A percentile compares a stretch with the other conserved stretches of the same genome.
Evolutionary conservation across 805 yeast species (phyloP).

Genomic region (Pichia kluyveri): DNA sequence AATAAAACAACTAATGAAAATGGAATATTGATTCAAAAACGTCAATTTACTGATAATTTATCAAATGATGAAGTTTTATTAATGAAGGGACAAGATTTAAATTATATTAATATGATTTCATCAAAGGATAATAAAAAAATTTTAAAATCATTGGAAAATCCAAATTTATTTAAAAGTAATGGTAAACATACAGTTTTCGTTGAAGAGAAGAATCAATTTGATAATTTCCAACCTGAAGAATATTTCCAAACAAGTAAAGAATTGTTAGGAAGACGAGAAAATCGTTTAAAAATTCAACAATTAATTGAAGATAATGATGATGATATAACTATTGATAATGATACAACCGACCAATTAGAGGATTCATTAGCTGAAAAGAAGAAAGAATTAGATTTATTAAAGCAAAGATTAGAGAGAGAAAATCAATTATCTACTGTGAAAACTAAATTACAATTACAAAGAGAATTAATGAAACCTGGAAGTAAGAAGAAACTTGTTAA

Average conservation of each 20-base stretch:
- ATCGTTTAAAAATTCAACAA: slow-evolving; percentile 58
- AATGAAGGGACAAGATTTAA: slow-evolving; percentile 84
- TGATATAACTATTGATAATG: slow-evolving; percentile 10
- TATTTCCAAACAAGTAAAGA: slow-evolving; percentile 64
- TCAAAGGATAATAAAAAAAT: slow-evolving; percentile 60
- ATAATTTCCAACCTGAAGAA: slow-evolving; percentile 51
- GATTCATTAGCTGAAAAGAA: slow-evolving; percentile 30
- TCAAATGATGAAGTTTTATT: slow-evolving; percentile 70
- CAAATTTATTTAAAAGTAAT: slow-evolving; percentile 39
- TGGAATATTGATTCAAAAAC: slow-evolving; percentile 60
- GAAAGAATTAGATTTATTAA: slow-evolving; percentile 49
- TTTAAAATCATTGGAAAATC: slow-evolving; percentile 40
- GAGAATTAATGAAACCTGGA: slow-evolving; percentile 87
- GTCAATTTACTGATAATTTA: slow-evolving; percentile 48
- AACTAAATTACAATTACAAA: slow-evolving; percentile 63
- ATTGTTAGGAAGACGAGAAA: slow-evolving; percentile 56
- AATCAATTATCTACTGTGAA: slow-evolving; percentile 60
- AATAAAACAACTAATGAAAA: slow-evolving; percentile 53
- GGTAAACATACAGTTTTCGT: slow-evolving; percentile 87
- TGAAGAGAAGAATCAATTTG: slow-evolving; percentile 47
- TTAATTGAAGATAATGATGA: slow-evolving; percentile 25
- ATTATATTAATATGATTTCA: slow-evolving; percentile 72
- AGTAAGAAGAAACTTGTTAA: slow-evolving; percentile 64
- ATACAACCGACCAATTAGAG: slow-evolving; percentile 17
- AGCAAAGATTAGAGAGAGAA: slow-evolving; percentile 62